phyloP scores from a whole-genome alignment of 2,329 filamentous ascomycete genomes.

The Ophiognomonia clavigignenti-juglandacearum region DNA sequence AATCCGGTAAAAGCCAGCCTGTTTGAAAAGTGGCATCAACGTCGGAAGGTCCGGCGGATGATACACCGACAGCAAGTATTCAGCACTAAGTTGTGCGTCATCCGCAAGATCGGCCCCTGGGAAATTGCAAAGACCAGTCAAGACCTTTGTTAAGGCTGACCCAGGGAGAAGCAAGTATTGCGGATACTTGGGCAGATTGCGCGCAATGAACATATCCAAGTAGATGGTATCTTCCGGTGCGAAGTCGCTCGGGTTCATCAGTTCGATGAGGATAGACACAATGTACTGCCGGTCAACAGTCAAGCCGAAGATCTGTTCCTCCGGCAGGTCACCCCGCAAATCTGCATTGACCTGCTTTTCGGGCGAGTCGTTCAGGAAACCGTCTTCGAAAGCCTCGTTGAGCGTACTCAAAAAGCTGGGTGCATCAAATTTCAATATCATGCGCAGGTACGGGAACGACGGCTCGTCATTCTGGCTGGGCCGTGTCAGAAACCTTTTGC shows the following conservation, averaged over 20 bases:
- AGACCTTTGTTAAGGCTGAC: conserved; percentile 73
- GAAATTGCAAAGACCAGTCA: conserved; percentile 79
- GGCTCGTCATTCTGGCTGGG: conserved; percentile 56
- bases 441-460: conserved; percentile 78
- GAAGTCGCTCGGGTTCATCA: conserved; percentile 78
- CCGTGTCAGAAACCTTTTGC: conserved; percentile 56
- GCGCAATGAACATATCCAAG: conserved; percentile 96
- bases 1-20: conserved; percentile 84
- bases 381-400: conserved; percentile 95
- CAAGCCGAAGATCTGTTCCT: conserved; percentile 62
- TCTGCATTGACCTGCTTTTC: conserved; percentile 56
- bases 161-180: conserved; percentile 91
- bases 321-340: conserved; percentile 46
- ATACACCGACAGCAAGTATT: conserved; percentile 91
- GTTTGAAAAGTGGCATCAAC: conserved; percentile 71
- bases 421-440: conserved; percentile 83
- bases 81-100: conserved; percentile 93
- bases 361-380: conserved; percentile 78
- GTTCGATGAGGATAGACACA: conserved; percentile 81
- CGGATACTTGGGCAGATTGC: conserved; percentile 93
- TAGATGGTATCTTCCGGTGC: conserved; percentile 81
- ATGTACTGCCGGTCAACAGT: conserved; percentile 90
- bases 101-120: conserved; percentile 77
- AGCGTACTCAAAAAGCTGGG: conserved; percentile 90
- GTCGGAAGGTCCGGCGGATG: conserved; percentile 76